Base-by-base conservation (phyloP, 2,329 filamentous ascomycete genomes). In the Westerdykella aurantiaca region DNA sequence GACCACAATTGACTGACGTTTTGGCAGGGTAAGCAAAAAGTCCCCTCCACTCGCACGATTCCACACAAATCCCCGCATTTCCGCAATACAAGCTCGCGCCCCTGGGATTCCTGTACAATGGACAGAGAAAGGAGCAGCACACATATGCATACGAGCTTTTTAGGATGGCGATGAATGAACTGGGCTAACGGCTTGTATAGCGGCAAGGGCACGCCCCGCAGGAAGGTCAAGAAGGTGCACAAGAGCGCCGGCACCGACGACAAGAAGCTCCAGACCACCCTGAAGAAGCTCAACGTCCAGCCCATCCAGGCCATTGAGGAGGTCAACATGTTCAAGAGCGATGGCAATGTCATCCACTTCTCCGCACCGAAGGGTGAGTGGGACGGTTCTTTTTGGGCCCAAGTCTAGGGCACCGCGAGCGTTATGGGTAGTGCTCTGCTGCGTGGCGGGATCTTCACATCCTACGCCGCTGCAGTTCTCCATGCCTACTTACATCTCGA, bases 251-350 rank as follows among this genome's bases (percentile, higher is more conserved):
- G 86, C 70, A 88, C 87, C 73, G 93, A 98, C 72, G 93, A 98
- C 85, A 97, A 96, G 88, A 98, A 98, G 83, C 88, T 98, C 56
- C 93, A 98, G 79, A 82, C 85, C 51, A 78, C 88, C 52, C 81
- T 98, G 59, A 98, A 98, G 87, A 98, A 98, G 86, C 83, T 98
- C 73, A 97, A 97, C 76, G 91, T 95, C 48, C 93, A 98, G 82
- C 93, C 93, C 66, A 97, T 98, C 75, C 90, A 95, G 79, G 88
- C 87, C 58, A 98, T 98, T 66, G 93, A 98, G 83, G 93, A 98
- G 80, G 93, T 98, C 72, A 98, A 98, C 85, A 98, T 98, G 93
- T 98, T 98, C 85, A 98, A 98, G 86, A 86, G 87, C 70, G 93
- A 98, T 71, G 93, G 93, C 73, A 98, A 98, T 74, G 93, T 98